Percentiles rank a stretch among this genome's conserved stretches.
Evolutionary conservation across 257 asterid genomes (phyloP).

Genomic region (Fraxinus cuspidata): DNA sequence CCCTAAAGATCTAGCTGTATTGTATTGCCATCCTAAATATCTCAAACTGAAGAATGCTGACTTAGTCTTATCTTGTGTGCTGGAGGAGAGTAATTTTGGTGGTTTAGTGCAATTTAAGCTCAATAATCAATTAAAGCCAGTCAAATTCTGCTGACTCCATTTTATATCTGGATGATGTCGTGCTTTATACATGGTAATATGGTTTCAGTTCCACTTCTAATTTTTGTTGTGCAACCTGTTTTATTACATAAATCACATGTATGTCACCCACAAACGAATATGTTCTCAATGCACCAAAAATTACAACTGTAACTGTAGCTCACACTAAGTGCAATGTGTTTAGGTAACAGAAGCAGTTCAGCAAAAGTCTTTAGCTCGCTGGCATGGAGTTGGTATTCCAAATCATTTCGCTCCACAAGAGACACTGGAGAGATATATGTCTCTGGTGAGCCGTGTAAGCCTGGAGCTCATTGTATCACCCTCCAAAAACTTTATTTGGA

Average conservation of each 20-base stretch:
- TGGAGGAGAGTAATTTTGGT: neutral
- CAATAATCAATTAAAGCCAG: neutral
- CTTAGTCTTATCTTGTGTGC: neutral
- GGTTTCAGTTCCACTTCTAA: neutral
- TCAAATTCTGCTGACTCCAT: neutral
- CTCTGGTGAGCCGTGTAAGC: slow-evolving; percentile 69
- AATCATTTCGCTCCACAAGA: slow-evolving; percentile 51
- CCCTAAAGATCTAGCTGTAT: neutral
- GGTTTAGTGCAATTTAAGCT: neutral
- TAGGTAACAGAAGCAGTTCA: slow-evolving; percentile 72
- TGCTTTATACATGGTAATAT: neutral
- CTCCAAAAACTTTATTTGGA: slow-evolving; percentile 67
- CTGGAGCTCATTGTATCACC: slow-evolving; percentile 76
- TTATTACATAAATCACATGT: neutral
- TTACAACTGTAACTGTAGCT: neutral
- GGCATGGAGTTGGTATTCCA: slow-evolving; percentile 76
- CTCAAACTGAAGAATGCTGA: neutral
- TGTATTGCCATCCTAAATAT: neutral
- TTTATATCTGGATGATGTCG: neutral
- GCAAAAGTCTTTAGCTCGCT: slow-evolving; percentile 70
- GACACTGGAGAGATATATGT: slow-evolving; percentile 39
- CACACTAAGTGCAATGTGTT: slow-evolving; percentile 16
- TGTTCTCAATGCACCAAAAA: neutral
- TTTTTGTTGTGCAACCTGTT: neutral
- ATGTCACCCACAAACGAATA: neutral